Percentiles rank a stretch among this genome's conserved stretches.
These are phyloP conservation scores for Ceratocystis alfenasii DNA, from an alignment of 2,329 filamentous ascomycete genomes.

Conservation along the genomic window DNA sequence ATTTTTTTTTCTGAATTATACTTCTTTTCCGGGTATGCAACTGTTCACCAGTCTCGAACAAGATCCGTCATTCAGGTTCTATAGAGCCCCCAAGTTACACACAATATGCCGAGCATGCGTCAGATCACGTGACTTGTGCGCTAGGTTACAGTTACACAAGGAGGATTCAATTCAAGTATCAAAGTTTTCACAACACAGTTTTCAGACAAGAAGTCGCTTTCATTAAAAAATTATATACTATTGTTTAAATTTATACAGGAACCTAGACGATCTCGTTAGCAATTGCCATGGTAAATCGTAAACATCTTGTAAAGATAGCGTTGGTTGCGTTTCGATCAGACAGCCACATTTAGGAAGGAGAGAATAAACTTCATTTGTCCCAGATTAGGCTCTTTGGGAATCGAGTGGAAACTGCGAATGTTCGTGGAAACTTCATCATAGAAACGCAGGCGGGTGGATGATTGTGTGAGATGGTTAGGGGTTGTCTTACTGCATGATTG, in stretches of 20 bases:
- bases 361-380: constrained; percentile 55
- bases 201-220: too few species aligned
- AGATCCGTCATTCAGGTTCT: too few species aligned
- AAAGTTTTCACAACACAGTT: too few species aligned
- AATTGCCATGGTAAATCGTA: not conserved
- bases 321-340: constrained; percentile 40
- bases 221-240: too few species aligned
- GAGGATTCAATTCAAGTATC: too few species aligned
- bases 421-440: constrained; percentile 64
- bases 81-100: too few species aligned
- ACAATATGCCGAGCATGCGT: too few species aligned
- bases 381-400: constrained; percentile 55
- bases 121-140: too few species aligned
- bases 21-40: not conserved
- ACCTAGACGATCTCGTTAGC: constrained; percentile 13
- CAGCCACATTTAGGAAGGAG: constrained; percentile 55
- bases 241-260: not conserved
- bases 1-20: not conserved
- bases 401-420: constrained; percentile 88
- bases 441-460: constrained; percentile 20
- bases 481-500: constrained; percentile 11
- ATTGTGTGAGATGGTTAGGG: not conserved
- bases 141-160: too few species aligned
- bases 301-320: not conserved
- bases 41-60: not conserved